Evolutionary conservation across 768 basidiomycete genomes (phyloP), one percentile per base, ranked within the genome.

Genomic region (Chiua virens): DNA sequence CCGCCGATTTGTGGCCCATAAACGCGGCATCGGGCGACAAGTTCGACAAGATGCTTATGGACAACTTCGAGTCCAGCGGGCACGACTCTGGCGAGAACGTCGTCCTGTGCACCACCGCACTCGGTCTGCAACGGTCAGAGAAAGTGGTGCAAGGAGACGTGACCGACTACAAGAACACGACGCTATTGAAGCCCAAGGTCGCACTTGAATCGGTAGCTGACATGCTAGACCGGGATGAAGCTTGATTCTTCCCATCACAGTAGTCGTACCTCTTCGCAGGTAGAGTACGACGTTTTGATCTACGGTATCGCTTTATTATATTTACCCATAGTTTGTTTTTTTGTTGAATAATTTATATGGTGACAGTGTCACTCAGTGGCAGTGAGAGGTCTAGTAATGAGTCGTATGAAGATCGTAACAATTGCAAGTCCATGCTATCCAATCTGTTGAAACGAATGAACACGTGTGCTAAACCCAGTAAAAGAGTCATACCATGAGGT

Each of bases 121-220:
- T 85, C 4, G 83, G 82, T 3, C 67, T 85, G 30, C 66, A 70
- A 41, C 61, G 72, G 49, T 67, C 68, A 9, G 72, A 72, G 42
- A 75, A 67, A 48, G 47, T 68, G 18, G 58, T 56, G 17, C 60
- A 71, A n/a, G 77, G 73, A 11, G 68, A 68, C 30, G 57, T 57
- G 5, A 75, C 72, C n/a, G 73, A 76, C 35, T 82, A 77, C 80
- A 72, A 78, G 35, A 75, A 73, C 20, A 64, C 66, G 3, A 71
- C 79, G 0, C 65, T 85, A 48, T 60, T 81, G 52, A 80, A 75
- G 63, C 80, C 83, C 5, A 80, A 75, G 48, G 78, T 85, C n/a
- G 73, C 80, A 1, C 66, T 84, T 9, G 74, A 70, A 32, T 62
- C 64, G 4, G 32, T 69, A 4, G 67, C 62, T 22, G 69, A 70